phyloP scores from a whole-genome alignment of 805 yeast species.

The Saccharomycopsis sp. region DNA sequence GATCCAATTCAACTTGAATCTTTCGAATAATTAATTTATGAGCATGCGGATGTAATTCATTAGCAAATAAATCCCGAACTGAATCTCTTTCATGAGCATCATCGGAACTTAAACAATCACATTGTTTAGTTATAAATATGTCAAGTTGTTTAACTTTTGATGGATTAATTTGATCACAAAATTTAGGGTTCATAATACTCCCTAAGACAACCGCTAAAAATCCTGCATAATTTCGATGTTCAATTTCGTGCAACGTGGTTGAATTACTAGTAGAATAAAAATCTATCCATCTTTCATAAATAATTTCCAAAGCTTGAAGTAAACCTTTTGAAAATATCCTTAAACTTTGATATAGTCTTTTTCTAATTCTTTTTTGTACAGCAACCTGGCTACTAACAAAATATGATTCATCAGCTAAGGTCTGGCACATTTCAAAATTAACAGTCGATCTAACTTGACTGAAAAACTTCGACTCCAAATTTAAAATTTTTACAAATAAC shows the following conservation, averaged over 20 bases:
- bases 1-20: constrained; percentile 31
- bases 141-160: constrained; percentile 18
- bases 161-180: neutral
- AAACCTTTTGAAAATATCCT: constrained; percentile 25
- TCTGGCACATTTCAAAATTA: constrained; percentile 33
- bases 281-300: constrained; percentile 31
- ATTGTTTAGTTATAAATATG: constrained; percentile 35
- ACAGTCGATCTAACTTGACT: neutral
- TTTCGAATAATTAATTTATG: constrained; percentile 9
- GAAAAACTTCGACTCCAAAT: neutral
- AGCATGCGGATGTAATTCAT: constrained; percentile 49
- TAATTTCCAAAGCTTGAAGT: constrained; percentile 28
- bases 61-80: constrained; percentile 62
- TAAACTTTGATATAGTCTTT: constrained; percentile 26
- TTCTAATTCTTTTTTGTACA: constrained; percentile 60
- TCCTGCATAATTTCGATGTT: constrained; percentile 55
- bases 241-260: neutral
- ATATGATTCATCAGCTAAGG: constrained; percentile 45
- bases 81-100: constrained; percentile 53
- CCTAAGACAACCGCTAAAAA: constrained; percentile 68
- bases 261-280: constrained; percentile 1
- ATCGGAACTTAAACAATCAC: constrained; percentile 40
- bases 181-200: constrained; percentile 23
- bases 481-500: constrained; percentile 6
- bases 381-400: constrained; percentile 59